Conservation (phyloP, 164 flowering plant species). For the Magnolia kwangsiensis region DNA sequence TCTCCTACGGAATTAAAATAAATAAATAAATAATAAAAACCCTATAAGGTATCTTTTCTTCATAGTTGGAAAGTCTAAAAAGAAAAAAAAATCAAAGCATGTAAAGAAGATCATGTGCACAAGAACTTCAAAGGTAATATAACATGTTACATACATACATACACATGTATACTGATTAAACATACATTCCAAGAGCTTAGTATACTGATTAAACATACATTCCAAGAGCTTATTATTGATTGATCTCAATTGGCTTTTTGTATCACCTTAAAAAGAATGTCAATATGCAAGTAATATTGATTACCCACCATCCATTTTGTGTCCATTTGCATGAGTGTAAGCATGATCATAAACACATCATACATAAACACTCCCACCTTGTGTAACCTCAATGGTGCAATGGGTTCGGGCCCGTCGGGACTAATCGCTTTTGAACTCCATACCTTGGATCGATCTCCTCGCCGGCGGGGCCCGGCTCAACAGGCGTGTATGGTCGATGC, state of each 20-base stretch:
- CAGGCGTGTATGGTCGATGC: conserved; percentile 7
- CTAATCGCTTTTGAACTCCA: conserved; percentile 49
- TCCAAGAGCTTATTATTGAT: conserved; percentile 4
- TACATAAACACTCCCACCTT: neutral
- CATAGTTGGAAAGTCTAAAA: neutral
- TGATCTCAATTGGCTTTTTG: conserved; percentile 6
- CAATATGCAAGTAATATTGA: neutral
- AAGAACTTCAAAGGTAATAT: neutral
- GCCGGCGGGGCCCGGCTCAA: conserved; percentile 13
- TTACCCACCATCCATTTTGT: neutral
- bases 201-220: conserved; percentile 2
- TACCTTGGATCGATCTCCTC: conserved; percentile 45
- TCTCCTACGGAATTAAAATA: neutral
- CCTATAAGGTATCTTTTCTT: neutral
- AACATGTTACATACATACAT: neutral
- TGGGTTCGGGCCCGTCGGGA: conserved; percentile 72
- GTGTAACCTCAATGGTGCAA: conserved; percentile 52
- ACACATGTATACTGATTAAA: neutral
- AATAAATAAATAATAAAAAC: neutral
- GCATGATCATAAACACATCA: neutral
- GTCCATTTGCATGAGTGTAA: neutral
- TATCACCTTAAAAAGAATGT: neutral
- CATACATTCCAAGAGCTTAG: neutral
- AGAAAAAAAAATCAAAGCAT: neutral
- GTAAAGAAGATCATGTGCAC: neutral